Percentiles rank a stretch among this genome's conserved stretches.
Conservation (phyloP, 805 yeast genomes). For the Candida insectalens region DNA sequence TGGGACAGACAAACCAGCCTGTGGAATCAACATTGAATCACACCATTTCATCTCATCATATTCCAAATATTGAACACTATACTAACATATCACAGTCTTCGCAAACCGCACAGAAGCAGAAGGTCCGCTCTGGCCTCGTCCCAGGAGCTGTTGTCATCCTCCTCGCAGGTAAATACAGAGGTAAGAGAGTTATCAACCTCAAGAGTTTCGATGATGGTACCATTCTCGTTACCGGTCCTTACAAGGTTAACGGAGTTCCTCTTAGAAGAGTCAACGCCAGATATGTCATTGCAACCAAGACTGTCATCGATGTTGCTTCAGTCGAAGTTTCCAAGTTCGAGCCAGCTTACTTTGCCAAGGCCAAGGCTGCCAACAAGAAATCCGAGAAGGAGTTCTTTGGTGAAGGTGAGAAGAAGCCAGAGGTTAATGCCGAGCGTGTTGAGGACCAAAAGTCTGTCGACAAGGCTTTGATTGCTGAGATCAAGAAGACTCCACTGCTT, state of each 20-base stretch:
- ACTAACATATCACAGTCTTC: too few relatives aligned
- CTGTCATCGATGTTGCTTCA: constrained; percentile 70
- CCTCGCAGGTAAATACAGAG: constrained; percentile 99
- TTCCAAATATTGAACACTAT: too few relatives aligned
- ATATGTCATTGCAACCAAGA: constrained; percentile 98
- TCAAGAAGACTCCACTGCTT: constrained; percentile 95
- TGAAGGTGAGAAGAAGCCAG: constrained; percentile 69
- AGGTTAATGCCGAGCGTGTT: constrained; percentile 85
- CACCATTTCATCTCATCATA: too few relatives aligned
- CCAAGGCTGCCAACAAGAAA: constrained; percentile 69
- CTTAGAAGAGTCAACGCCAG: constrained; percentile 98
- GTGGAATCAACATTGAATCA: too few relatives aligned
- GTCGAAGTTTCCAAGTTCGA: constrained; percentile 87
- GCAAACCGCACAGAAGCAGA: too few relatives aligned
- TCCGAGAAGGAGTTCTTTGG: constrained; percentile 90
- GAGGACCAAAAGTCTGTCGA: constrained; percentile 96
- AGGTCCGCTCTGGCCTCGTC: constrained; percentile 88
- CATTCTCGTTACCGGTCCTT: constrained; percentile 94
- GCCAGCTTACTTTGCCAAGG: constrained; percentile 94
- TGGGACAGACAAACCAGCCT: too few relatives aligned
- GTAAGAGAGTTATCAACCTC: constrained; percentile 98
- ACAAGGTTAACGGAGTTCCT: constrained; percentile 99
- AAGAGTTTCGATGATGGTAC: constrained; percentile 98
- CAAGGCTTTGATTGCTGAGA: constrained; percentile 82
- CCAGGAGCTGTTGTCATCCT: constrained; percentile 97